Conservation (phyloP, 371 early-diverging fungal genomes). For the Lichtheimia ornata region DNA sequence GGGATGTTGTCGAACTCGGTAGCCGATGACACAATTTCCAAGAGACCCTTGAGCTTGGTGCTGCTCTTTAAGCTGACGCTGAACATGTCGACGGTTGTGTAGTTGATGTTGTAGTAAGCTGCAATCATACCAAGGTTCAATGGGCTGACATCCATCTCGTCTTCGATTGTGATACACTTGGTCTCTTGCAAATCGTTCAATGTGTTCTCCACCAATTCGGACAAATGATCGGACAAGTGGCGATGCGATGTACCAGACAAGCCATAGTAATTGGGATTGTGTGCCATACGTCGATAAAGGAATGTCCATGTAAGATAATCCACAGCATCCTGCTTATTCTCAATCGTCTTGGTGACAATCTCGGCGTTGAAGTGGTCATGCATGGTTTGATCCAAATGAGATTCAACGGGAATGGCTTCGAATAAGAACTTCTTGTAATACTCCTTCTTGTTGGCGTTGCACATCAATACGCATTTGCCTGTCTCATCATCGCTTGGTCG, state of each 20-base stretch:
- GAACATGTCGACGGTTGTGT: conserved; percentile 92
- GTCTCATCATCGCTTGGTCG: conserved; percentile 68
- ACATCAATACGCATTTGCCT: conserved; percentile 91
- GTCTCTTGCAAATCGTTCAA: conserved; percentile 82
- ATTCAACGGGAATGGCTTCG: conserved; percentile 94
- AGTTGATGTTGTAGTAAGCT: conserved; percentile 94
- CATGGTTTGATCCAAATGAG: conserved; percentile 84
- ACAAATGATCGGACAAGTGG: conserved; percentile 90
- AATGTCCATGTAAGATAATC: conserved; percentile 98
- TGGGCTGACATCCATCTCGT: conserved; percentile 81
- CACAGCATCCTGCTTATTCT: conserved; percentile 97
- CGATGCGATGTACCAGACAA: conserved; percentile 85
- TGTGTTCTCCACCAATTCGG: conserved; percentile 92
- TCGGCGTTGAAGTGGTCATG: conserved; percentile 97
- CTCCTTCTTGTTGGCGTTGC: conserved; percentile 90
- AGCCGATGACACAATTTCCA: conserved; percentile 91
- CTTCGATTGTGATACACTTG: conserved; percentile 88
- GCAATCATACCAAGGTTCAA: conserved; percentile 97
- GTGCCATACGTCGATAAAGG: conserved; percentile 91
- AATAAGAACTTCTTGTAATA: conserved; percentile 96
- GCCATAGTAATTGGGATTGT: conserved; percentile 97
- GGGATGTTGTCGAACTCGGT: conserved; percentile 92
- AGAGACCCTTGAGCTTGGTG: conserved; percentile 87
- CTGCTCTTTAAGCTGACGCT: conserved; percentile 80
- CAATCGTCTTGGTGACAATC: conserved; percentile 90